Conservation (phyloP, 805 yeast species). For the Priceomyces melissophilus region DNA sequence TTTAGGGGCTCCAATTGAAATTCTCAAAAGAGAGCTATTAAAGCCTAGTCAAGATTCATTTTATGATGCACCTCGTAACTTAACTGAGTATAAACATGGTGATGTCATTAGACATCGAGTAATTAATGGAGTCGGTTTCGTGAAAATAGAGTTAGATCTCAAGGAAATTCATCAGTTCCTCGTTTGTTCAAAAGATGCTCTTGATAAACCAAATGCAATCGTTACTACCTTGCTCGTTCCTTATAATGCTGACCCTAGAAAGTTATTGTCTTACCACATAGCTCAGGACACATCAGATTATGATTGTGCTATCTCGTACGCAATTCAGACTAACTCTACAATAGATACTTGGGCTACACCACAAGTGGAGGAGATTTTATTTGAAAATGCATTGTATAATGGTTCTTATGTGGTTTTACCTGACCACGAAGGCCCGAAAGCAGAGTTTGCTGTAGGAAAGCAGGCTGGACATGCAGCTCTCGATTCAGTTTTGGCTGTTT, state of each 20-base stretch:
- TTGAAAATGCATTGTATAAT: conserved; percentile 14
- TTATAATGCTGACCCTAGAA: conserved; percentile 18
- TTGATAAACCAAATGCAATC: conserved; percentile 16
- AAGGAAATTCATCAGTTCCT: conserved; percentile 21
- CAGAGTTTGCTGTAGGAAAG: conserved; percentile 21
- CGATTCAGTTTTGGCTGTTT: conserved; percentile 22
- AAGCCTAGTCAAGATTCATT: conserved; percentile 14
- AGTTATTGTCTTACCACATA: conserved; percentile 20
- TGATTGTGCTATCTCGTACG: conserved; percentile 21
- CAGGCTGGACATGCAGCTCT: conserved; percentile 22
- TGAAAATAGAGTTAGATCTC: conserved; percentile 7
- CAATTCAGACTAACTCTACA: conserved; percentile 13
- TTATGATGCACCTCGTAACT: conserved; percentile 12
- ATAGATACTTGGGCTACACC: conserved; percentile 9
- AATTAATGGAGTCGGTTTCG: conserved; percentile 4
- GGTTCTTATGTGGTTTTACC: conserved; percentile 16
- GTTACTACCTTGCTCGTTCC: conserved; percentile 20
- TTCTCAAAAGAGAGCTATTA: neutral
- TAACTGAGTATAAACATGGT: conserved; percentile 9
- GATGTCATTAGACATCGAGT: conserved; percentile 9
- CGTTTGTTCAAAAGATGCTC: conserved; percentile 19
- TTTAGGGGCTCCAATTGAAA: no score
- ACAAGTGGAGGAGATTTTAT: conserved; percentile 15
- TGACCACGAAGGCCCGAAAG: conserved; percentile 26
- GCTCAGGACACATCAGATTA: conserved; percentile 18